Evolutionary conservation across 2,329 filamentous ascomycete species (phyloP).

Genomic region (Fusarium armeniacum): DNA sequence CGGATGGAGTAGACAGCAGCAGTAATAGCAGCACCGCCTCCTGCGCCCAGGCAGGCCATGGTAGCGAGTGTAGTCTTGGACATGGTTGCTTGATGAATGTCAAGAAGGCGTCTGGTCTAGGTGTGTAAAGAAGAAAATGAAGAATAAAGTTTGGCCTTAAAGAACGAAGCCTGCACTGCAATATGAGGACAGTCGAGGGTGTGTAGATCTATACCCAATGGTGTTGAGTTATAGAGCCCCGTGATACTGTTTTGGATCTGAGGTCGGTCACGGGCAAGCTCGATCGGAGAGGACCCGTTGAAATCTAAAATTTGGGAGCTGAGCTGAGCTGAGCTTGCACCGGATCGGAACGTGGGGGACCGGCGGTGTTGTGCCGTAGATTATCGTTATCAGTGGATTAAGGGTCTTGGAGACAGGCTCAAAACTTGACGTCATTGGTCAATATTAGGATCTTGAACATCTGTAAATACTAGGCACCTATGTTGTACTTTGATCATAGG

Average conservation of each 20-base stretch:
- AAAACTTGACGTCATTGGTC: conserved; percentile 33
- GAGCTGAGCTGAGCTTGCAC: conserved; percentile 11
- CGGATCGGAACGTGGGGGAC: conserved; percentile 41
- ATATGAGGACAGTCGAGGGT: too few species aligned
- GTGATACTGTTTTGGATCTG: conserved; percentile 27
- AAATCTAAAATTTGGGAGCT: conserved; percentile 36
- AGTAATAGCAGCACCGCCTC: conserved; percentile 81
- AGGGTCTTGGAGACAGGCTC: conserved; percentile 16
- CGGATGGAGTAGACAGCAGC: conserved; percentile 75
- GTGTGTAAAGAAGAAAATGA: background rate
- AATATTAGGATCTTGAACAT: background rate
- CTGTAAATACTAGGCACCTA: background rate
- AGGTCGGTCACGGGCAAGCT: conserved; percentile 34
- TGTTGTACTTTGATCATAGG: background rate
- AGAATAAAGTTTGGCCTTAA: conserved; percentile 11
- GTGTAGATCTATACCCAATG: conserved; percentile 27
- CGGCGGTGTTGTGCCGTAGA: conserved; percentile 37
- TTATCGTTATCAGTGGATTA: conserved; percentile 30
- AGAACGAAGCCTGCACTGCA: background rate
- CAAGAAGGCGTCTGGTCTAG: background rate
- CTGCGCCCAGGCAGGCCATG: conserved; percentile 81
- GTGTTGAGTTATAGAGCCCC: conserved; percentile 32
- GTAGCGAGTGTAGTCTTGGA: conserved; percentile 83
- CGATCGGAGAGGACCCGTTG: conserved; percentile 15
- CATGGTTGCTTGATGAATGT: conserved; percentile 63